Conservation (phyloP, 306 rosid species). For the Dalbergia cochinchinensis region DNA sequence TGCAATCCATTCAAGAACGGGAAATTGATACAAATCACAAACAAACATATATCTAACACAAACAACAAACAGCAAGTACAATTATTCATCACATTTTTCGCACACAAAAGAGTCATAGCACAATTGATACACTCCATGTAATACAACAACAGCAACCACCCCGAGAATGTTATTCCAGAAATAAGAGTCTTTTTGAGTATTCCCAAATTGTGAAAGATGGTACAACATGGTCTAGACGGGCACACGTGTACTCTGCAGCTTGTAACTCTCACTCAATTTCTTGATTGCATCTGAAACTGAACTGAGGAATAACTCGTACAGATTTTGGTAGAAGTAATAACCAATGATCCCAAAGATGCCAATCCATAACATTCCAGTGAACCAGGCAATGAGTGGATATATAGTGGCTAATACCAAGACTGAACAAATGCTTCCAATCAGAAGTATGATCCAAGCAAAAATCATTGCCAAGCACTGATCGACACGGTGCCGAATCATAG, state of each 20-base stretch:
- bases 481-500: not conserved
- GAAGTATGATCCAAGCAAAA: not conserved
- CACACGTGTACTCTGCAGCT: not conserved
- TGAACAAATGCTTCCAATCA: constrained; percentile 9
- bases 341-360: not conserved
- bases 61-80: too few species aligned
- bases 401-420: not conserved
- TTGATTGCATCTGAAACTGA: not conserved
- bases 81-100: too few species aligned
- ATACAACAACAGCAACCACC: too few species aligned
- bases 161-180: too few species aligned
- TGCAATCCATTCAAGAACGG: too few species aligned
- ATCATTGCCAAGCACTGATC: not conserved
- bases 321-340: not conserved
- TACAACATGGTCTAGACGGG: not conserved
- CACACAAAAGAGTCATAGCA: too few species aligned
- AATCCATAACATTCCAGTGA: constrained; percentile 5
- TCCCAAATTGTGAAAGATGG: too few species aligned
- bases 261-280: not conserved
- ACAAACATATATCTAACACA: too few species aligned
- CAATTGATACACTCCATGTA: too few species aligned
- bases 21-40: too few species aligned
- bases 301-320: not conserved
- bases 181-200: too few species aligned
- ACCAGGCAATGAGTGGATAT: not conserved